A percentile compares a stretch with the other conserved stretches of the same genome.
These are phyloP conservation scores for Blastobotrys aristatus DNA, from an alignment of 1,139 yeast species.

Conservation along the genomic window DNA sequence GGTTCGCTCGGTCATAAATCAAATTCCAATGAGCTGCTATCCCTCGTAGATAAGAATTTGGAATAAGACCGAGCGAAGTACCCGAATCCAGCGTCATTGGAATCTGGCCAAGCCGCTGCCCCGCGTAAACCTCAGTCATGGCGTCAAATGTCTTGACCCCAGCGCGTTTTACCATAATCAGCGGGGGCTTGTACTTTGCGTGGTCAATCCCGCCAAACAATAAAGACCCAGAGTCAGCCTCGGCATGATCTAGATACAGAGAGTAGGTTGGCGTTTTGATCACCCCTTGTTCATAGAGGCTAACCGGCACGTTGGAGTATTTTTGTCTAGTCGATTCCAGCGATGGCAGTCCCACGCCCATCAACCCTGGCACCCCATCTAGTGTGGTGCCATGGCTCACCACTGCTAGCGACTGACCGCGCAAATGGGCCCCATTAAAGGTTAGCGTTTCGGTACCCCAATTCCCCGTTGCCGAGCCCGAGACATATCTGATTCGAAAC, in stretches of 20 bases:
- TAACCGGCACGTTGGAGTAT: slow-evolving; percentile 24
- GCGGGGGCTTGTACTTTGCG: slow-evolving; percentile 41
- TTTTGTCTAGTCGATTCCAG: slow-evolving; percentile 15
- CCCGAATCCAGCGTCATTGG: slow-evolving; percentile 26
- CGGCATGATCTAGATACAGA: slow-evolving; percentile 22
- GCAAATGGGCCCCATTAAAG: slow-evolving; percentile 18
- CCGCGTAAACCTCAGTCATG: slow-evolving; percentile 8
- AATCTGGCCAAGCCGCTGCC: slow-evolving; percentile 10
- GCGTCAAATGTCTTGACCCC: slow-evolving; percentile 16
- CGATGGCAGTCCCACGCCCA: slow-evolving; percentile 24
- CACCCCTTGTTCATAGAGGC: slow-evolving; percentile 36
- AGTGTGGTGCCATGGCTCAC: slow-evolving; percentile 22
- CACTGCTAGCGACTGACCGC: slow-evolving; percentile 23
- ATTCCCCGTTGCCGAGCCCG: slow-evolving; percentile 20
- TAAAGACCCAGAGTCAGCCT: slow-evolving; percentile 36
- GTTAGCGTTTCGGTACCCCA: slow-evolving; percentile 23
- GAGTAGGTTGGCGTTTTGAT: slow-evolving; percentile 46
- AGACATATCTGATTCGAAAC: slow-evolving; percentile 19
- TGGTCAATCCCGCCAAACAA: slow-evolving; percentile 49
- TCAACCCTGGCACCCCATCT: slow-evolving; percentile 25
- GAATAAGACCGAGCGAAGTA: slow-evolving; percentile 27
- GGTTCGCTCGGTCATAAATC: slow-evolving; percentile 9
- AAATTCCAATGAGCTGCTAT: slow-evolving; percentile 19
- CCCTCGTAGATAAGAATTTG: slow-evolving; percentile 13
- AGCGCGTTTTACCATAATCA: slow-evolving; percentile 25